Evolutionary conservation across 495 filamentous ascomycete species (phyloP).

Genomic region (Echria macrotheca): DNA sequence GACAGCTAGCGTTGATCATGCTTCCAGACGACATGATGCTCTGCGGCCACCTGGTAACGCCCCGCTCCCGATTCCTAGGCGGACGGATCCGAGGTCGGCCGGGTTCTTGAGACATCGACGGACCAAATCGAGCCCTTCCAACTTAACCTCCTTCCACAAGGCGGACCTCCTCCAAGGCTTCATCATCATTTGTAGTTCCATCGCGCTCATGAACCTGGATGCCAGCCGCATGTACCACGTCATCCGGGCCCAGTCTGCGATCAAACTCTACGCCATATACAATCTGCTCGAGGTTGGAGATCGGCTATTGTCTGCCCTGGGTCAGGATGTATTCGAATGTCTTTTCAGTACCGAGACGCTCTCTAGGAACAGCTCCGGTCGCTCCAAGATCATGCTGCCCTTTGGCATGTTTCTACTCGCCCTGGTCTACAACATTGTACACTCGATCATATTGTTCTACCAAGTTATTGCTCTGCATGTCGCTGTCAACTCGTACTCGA

Average conservation of each 20-base stretch:
- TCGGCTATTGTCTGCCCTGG: slow-evolving; percentile 79
- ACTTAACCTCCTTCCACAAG: slow-evolving; percentile 80
- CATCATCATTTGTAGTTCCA: slow-evolving; percentile 77
- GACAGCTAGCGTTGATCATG: neutral
- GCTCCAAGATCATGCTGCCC: slow-evolving; percentile 87
- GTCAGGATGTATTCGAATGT: slow-evolving; percentile 94
- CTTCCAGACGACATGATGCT: slow-evolving; percentile 6
- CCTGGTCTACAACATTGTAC: slow-evolving; percentile 78
- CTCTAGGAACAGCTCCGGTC: slow-evolving; percentile 77
- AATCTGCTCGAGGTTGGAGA: slow-evolving; percentile 91
- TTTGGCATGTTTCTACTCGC: slow-evolving; percentile 87
- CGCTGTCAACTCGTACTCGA: slow-evolving; percentile 97
- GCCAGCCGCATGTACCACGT: slow-evolving; percentile 98
- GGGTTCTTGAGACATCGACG: slow-evolving; percentile 58
- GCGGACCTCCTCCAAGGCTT: slow-evolving; percentile 89
- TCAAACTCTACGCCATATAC: slow-evolving; percentile 98
- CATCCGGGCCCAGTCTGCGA: slow-evolving; percentile 90
- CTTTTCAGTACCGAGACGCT: slow-evolving; percentile 89
- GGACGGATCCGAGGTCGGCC: slow-evolving; percentile 12
- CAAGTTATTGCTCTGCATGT: slow-evolving; percentile 97
- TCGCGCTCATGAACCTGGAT: slow-evolving; percentile 84
- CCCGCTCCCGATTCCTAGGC: slow-evolving; percentile 1
- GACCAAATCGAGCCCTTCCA: slow-evolving; percentile 78
- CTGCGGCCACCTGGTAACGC: neutral
- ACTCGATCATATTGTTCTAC: slow-evolving; percentile 85